Evolutionary conservation across 2,329 filamentous ascomycete genomes (phyloP).

Genomic region (Xylariomycetidae sp.): DNA sequence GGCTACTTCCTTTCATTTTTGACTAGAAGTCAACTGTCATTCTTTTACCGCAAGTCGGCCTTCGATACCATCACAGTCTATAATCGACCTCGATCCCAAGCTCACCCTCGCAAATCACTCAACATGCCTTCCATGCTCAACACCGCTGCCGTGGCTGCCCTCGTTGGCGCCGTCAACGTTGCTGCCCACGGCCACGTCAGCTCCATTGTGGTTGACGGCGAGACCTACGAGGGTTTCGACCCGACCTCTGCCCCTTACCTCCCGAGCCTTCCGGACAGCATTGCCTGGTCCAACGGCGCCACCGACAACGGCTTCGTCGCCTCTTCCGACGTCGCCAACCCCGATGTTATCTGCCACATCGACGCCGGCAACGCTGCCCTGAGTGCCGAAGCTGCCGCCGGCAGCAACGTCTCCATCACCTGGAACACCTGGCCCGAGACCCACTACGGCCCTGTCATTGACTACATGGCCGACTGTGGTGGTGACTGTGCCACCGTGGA

Average conservation of each 20-base stretch:
- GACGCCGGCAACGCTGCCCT: constrained; percentile 26
- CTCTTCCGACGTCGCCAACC: constrained; percentile 27
- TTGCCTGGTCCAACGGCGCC: constrained; percentile 30
- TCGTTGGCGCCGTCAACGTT: constrained; percentile 1
- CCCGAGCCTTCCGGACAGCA: constrained; percentile 6
- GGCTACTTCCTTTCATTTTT: constrained; percentile 4
- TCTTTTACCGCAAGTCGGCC: constrained; percentile 6
- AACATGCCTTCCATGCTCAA: constrained; percentile 2
- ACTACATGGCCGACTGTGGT: constrained; percentile 30
- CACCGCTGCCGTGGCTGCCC: constrained; percentile 1
- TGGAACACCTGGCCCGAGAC: constrained; percentile 62
- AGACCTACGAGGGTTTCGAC: constrained; percentile 1
- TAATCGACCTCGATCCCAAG: not conserved
- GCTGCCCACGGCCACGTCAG: constrained; percentile 2
- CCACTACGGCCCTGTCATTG: constrained; percentile 36
- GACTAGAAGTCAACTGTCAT: constrained; percentile 6
- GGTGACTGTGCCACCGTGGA: constrained; percentile 24
- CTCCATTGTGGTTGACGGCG: constrained; percentile 1
- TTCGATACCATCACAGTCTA: not conserved
- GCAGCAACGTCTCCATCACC: constrained; percentile 49
- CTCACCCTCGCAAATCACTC: not conserved
- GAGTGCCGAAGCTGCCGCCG: constrained; percentile 45
- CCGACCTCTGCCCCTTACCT: constrained; percentile 8
- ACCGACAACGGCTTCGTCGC: constrained; percentile 31
- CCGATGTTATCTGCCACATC: constrained; percentile 34